A percentile compares a stretch with the other conserved stretches of the same genome.
These are phyloP conservation scores for Gloeopeniophorella convolvens DNA, from an alignment of 768 basidiomycete species.

Conservation along the genomic window DNA sequence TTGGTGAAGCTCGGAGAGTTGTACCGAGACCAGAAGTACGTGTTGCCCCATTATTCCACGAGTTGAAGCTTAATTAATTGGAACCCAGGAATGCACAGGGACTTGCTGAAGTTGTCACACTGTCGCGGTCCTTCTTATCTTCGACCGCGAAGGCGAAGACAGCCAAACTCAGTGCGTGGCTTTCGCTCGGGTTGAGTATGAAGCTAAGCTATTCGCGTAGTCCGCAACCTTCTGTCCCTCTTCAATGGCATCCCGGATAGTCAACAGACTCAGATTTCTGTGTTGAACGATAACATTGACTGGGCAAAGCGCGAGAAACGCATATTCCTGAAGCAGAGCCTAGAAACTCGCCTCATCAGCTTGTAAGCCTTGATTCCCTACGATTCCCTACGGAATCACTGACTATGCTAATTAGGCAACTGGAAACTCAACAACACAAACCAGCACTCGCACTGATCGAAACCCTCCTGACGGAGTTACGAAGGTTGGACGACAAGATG, in stretches of 20 bases:
- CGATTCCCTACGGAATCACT: conserved; percentile 6
- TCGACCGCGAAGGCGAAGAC: conserved; percentile 98
- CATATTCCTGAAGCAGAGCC: conserved; percentile 90
- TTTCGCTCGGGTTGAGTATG: neutral
- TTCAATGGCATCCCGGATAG: conserved; percentile 76
- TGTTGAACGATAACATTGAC: conserved; percentile 83
- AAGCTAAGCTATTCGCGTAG: conserved; percentile 37
- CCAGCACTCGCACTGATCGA: conserved; percentile 80
- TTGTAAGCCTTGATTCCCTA: conserved; percentile 39
- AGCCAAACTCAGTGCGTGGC: conserved; percentile 78
- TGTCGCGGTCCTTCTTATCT: conserved; percentile 78
- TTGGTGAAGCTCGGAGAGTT: conserved; percentile 81
- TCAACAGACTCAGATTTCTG: conserved; percentile 69
- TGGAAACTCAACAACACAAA: conserved; percentile 72
- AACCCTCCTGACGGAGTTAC: conserved; percentile 82
- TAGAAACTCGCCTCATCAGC: conserved; percentile 82
- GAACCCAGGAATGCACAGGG: conserved; percentile 71
- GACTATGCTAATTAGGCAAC: conserved; percentile 41
- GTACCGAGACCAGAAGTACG: conserved; percentile 80
- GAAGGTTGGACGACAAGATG: conserved; percentile 94
- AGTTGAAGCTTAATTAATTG: neutral
- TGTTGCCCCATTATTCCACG: conserved; percentile 7
- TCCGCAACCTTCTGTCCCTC: conserved; percentile 89
- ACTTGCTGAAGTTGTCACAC: conserved; percentile 78
- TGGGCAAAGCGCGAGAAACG: conserved; percentile 93